Conservation (phyloP, 2,329 filamentous ascomycete genomes). For the Nannizziopsis barbatae region DNA sequence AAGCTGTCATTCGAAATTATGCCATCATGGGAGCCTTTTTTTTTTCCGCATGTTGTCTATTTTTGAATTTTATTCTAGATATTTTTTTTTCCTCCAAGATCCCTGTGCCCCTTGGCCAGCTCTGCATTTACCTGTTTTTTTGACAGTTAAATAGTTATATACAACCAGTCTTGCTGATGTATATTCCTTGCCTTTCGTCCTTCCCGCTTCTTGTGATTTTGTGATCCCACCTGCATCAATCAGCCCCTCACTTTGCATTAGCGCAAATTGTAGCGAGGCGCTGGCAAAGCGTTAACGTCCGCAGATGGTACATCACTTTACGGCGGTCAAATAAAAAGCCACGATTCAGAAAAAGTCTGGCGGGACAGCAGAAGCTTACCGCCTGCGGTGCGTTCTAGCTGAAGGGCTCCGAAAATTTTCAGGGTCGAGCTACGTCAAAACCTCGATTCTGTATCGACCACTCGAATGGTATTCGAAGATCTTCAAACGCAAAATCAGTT, state of each 20-base stretch:
- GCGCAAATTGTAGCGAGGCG: not conserved
- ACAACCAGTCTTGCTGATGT: not conserved
- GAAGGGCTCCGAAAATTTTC: not conserved
- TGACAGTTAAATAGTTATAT: not conserved
- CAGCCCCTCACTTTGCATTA: constrained; percentile 8
- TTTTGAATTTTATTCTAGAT: not conserved
- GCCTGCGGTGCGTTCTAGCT: not conserved
- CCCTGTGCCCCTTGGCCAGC: constrained; percentile 6
- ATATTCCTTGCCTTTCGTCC: not conserved
- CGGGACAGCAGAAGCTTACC: not conserved
- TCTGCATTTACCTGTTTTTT: not conserved
- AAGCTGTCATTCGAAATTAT: not conserved
- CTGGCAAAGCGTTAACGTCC: not conserved
- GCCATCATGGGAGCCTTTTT: not conserved
- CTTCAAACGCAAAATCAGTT: not conserved
- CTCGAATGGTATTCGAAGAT: not conserved
- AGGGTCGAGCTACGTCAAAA: not conserved
- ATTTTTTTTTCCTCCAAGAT: constrained; percentile 16
- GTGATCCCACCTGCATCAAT: constrained; percentile 5
- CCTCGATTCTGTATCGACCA: not conserved
- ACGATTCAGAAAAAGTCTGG: not conserved
- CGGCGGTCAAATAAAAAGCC: not conserved
- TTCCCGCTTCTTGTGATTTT: not conserved
- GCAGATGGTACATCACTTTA: not conserved
- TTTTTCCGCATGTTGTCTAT: not conserved